Base-by-base conservation (phyloP, 805 yeast genomes). In the Metschnikowia vanudenii region DNA sequence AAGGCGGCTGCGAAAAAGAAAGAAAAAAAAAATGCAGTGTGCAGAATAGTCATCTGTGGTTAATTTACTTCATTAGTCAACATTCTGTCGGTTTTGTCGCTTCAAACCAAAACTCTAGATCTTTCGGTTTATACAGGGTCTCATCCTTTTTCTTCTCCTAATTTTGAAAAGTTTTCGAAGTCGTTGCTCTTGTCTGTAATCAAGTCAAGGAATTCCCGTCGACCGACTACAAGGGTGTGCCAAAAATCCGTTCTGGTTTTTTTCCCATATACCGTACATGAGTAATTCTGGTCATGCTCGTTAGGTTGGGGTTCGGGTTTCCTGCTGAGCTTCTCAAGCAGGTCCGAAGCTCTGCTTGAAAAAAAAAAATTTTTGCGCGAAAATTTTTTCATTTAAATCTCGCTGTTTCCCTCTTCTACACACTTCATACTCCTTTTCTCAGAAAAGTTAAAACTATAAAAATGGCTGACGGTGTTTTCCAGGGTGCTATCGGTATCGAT, bases 401-500 rank as follows among this genome's bases (percentile, higher is more conserved):
- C 48, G 38, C 34, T 39, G 29, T 33, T 48, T 43, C 53, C 54
- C 52, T 34, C 46, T 39, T 40, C 41, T 48, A 37, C 43, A 46
- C 42, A 41, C 51, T 43, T 36, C 42, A 20, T 37, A 37, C 47
- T 46, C 42, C 49, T 48, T 48, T 51, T 48, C 54, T 45, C 41
- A 37, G 41, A 39, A 43, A 50, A 47, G 49, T 43, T 40, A 41
- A 47, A 43, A 32, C 41, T 47, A 46, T 44, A 46, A 54, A 47
- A 53, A 62, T 62, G 57, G 66, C 66, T 54, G 63, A 62, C 66
- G 65, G 65, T 60, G 62, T 61, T 53, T 55, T 55, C 57, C 59
- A 53, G 58, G 57, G 58, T 49, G 76, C 76, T 69, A 72, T 72
- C 63, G 77, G 77, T 71, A 72, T 72, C 70, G 77, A 72, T 70